Evolutionary conservation across 1,284 basidiomycete genomes (phyloP).

Genomic region (Apiotrichum gamsii): DNA sequence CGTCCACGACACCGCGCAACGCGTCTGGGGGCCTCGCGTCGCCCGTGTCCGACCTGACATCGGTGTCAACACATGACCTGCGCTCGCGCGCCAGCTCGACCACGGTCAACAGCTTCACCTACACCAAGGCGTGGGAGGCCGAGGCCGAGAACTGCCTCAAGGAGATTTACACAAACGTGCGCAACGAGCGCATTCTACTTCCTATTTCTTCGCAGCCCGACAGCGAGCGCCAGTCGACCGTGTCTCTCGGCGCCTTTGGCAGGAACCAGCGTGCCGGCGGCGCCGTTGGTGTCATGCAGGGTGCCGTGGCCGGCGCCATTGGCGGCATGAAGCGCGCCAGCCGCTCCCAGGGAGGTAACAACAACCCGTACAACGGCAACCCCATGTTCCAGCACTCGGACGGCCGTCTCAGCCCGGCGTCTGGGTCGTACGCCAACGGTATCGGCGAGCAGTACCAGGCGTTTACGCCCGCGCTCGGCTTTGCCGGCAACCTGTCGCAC

Average conservation of each 20-base stretch:
- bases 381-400: conserved; percentile 51
- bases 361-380: conserved; percentile 28
- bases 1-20: conserved; percentile 20
- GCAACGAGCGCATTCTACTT: conserved; percentile 82
- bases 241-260: conserved; percentile 15
- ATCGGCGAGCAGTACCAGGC: conserved; percentile 55
- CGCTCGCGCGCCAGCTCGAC: conserved; percentile 26
- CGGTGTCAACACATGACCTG: conserved; percentile 19
- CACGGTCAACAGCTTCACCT: conserved; percentile 33
- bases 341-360: conserved; percentile 48
- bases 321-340: conserved; percentile 81
- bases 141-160: conserved; percentile 81
- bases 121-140: conserved; percentile 58
- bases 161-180: conserved; percentile 91
- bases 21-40: conserved; percentile 23
- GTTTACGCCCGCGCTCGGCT: conserved; percentile 75
- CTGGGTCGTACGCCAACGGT: conserved; percentile 74
- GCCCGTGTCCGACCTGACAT: conserved; percentile 20
- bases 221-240: conserved; percentile 25
- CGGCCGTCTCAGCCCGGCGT: conserved; percentile 74
- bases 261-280: not conserved
- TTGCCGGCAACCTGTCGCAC: conserved; percentile 89
- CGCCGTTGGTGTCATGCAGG: not conserved
- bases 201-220: conserved; percentile 52
- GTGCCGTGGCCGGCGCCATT: conserved; percentile 47